Conservation (phyloP, 768 basidiomycete species). For the Coprinopsis sp. region DNA sequence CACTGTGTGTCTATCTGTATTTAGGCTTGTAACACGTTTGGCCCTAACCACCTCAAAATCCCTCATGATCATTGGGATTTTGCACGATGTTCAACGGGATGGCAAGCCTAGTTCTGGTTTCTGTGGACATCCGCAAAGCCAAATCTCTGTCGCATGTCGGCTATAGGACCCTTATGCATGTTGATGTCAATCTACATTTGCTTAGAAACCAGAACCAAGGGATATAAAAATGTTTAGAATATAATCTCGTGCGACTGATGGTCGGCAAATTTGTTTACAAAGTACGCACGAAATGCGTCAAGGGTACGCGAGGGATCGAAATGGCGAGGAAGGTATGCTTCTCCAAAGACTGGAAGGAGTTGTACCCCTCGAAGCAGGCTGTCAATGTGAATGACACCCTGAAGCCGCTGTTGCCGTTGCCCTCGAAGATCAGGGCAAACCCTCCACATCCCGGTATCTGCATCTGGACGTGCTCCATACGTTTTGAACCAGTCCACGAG, state of each 20-base stretch:
- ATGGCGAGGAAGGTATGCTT: constrained; percentile 12
- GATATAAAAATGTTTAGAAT: too few relatives aligned
- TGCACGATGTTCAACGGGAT: too few relatives aligned
- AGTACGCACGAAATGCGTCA: constrained; percentile 20
- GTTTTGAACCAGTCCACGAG: constrained; percentile 23
- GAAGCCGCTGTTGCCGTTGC: constrained; percentile 6
- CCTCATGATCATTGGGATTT: too few relatives aligned
- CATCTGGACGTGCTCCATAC: constrained; percentile 16
- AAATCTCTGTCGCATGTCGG: too few relatives aligned
- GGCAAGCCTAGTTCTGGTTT: too few relatives aligned
- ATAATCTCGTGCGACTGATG: constrained; percentile 27
- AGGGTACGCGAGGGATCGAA: constrained; percentile 20
- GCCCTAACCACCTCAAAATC: too few relatives aligned
- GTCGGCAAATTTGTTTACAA: constrained; percentile 28
- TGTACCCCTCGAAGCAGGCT: constrained; percentile 25
- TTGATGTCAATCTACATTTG: too few relatives aligned
- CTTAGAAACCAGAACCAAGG: too few relatives aligned
- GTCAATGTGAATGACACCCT: constrained; percentile 20
- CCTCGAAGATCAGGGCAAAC: constrained; percentile 22
- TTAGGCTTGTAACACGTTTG: too few relatives aligned
- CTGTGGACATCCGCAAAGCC: too few relatives aligned
- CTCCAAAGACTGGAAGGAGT: constrained; percentile 24
- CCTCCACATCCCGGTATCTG: constrained; percentile 26
- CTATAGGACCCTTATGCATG: too few relatives aligned
- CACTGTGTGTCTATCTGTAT: too few relatives aligned